Evolutionary conservation across 345 rosid genomes (phyloP).

Genomic region (Salix suchowensis): DNA sequence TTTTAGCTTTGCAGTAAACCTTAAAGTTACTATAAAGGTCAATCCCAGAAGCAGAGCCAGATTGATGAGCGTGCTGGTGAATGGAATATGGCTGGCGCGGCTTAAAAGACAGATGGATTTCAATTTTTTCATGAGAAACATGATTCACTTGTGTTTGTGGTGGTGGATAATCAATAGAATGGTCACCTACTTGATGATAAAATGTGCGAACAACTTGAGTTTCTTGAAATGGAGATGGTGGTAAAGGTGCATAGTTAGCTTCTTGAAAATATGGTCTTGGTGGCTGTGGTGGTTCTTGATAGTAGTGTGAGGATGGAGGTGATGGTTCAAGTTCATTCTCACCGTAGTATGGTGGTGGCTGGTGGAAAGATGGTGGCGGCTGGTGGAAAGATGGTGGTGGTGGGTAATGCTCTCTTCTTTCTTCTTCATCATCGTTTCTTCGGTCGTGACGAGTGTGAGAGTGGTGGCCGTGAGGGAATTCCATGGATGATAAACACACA

Average conservation of each 20-base stretch:
- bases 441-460: constrained; percentile 27
- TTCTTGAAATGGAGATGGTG: background rate
- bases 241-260: constrained; percentile 15
- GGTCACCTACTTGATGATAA: constrained; percentile 12
- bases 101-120: constrained; percentile 28
- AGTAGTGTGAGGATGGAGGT: constrained; percentile 9
- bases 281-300: constrained; percentile 22
- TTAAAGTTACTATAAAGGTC: constrained; percentile 45
- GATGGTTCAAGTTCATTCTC: constrained; percentile 22
- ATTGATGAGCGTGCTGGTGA: constrained; percentile 29
- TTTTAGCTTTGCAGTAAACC: constrained; percentile 62
- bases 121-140: constrained; percentile 30
- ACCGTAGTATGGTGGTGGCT: constrained; percentile 12
- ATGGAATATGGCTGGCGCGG: constrained; percentile 37
- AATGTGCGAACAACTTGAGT: constrained; percentile 13
- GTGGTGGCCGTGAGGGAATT: constrained; percentile 37
- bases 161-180: constrained; percentile 16
- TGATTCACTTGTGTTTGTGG: constrained; percentile 42
- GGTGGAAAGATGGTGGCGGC: constrained; percentile 5
- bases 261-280: constrained; percentile 16
- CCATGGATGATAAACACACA: constrained; percentile 32
- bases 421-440: constrained; percentile 26
- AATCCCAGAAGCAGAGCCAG: constrained; percentile 24
- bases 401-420: constrained; percentile 24
- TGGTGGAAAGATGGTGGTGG: constrained; percentile 21